Conservation (phyloP, 1,139 yeast genomes). For the Magnusiomyces suaveolens region DNA sequence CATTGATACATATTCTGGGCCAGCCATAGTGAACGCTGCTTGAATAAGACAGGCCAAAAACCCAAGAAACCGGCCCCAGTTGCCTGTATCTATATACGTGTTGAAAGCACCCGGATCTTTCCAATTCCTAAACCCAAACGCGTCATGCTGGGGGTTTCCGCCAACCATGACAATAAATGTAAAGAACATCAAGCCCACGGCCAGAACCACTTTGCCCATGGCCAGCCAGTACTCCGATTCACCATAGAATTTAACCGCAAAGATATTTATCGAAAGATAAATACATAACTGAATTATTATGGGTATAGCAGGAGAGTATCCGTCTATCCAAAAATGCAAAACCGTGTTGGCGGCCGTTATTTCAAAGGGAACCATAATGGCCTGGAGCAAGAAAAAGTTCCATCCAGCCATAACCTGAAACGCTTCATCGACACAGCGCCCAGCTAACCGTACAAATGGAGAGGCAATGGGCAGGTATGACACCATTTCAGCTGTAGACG, state of each 20-base stretch:
- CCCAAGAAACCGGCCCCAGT: conserved; percentile 60
- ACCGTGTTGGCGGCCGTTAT: conserved; percentile 71
- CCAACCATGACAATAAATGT: conserved; percentile 78
- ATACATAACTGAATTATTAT: conserved; percentile 49
- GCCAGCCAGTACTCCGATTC: conserved; percentile 77
- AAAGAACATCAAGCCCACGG: conserved; percentile 61
- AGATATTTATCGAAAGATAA: conserved; percentile 54
- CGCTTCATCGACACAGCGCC: conserved; percentile 55
- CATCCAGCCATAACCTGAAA: conserved; percentile 70
- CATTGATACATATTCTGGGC: conserved; percentile 79
- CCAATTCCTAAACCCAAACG: conserved; percentile 62
- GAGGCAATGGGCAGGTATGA: conserved; percentile 66
- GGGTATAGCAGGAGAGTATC: conserved; percentile 35
- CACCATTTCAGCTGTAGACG: conserved; percentile 75
- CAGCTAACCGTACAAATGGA: conserved; percentile 48
- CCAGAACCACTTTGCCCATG: conserved; percentile 59
- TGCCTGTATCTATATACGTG: conserved; percentile 46
- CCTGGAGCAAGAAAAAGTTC: conserved; percentile 70
- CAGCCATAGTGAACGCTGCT: conserved; percentile 66
- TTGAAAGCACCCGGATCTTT: conserved; percentile 46
- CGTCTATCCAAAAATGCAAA: conserved; percentile 66
- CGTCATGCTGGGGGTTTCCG: conserved; percentile 62
- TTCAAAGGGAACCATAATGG: conserved; percentile 72
- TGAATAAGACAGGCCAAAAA: conserved; percentile 55
- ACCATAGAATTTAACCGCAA: conserved; percentile 67